Percentiles rank a stretch among this genome's conserved stretches.
phyloP scores from a whole-genome alignment of 768 basidiomycete genomes.

The Pleurotus platypus region DNA sequence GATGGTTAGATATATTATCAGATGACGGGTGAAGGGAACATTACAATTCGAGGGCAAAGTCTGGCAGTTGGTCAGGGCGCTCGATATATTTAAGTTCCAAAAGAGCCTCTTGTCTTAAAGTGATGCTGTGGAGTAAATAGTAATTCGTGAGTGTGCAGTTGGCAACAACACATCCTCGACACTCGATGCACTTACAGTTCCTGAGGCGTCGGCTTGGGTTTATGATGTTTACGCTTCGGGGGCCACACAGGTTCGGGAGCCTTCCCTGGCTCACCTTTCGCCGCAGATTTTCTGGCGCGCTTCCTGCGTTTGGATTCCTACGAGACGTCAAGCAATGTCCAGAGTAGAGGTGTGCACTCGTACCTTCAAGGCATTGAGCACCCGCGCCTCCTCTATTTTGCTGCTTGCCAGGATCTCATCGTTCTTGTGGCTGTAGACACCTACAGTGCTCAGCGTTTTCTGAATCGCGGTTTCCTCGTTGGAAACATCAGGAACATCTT shows the following conservation, averaged over 20 bases:
- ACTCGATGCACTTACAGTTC: slow-evolving; percentile 39
- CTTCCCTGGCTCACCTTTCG: slow-evolving; percentile 15
- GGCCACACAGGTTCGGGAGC: slow-evolving; percentile 56
- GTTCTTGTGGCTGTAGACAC: slow-evolving; percentile 76
- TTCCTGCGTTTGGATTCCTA: slow-evolving; percentile 28
- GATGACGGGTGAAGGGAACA: slow-evolving; percentile 20
- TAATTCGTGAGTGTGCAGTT: not conserved
- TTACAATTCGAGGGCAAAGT: slow-evolving; percentile 67
- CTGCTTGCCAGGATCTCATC: slow-evolving; percentile 67
- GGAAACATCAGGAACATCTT: slow-evolving; percentile 34
- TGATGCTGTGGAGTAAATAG: slow-evolving; percentile 34
- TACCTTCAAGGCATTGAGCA: slow-evolving; percentile 51
- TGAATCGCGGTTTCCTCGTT: slow-evolving; percentile 44
- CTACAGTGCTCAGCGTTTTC: slow-evolving; percentile 53
- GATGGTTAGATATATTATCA: not conserved
- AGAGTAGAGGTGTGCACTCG: slow-evolving; percentile 4
- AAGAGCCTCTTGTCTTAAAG: slow-evolving; percentile 54
- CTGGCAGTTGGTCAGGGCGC: slow-evolving; percentile 43
- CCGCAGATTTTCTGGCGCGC: slow-evolving; percentile 13
- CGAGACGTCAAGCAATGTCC: not conserved
- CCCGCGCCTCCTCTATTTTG: slow-evolving; percentile 62
- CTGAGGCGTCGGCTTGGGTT: slow-evolving; percentile 38
- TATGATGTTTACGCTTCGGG: slow-evolving; percentile 58
- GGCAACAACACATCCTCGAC: not conserved
- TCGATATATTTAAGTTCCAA: slow-evolving; percentile 60